These are phyloP conservation scores for Trametes coccinea DNA, from an alignment of 768 basidiomycete genomes.

Conservation along the genomic window DNA sequence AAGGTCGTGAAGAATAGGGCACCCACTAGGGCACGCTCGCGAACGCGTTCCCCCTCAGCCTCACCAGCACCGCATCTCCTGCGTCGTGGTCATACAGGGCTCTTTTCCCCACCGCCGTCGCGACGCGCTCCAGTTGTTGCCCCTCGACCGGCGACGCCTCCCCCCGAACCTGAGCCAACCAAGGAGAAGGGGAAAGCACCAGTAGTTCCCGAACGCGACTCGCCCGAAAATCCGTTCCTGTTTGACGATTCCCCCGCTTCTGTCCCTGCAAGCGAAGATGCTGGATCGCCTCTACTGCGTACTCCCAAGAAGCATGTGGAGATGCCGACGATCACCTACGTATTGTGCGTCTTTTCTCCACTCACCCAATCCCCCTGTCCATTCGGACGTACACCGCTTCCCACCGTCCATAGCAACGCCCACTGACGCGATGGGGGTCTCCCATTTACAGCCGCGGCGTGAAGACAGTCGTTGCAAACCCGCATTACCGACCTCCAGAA, in stretches of 20 bases:
- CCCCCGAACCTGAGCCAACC: slow-evolving; percentile 40
- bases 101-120: slow-evolving; percentile 70
- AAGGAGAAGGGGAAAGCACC: slow-evolving; percentile 32
- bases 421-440: background rate
- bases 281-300: slow-evolving; percentile 35
- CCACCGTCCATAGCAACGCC: background rate
- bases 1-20: slow-evolving; percentile 17
- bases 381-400: background rate
- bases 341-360: slow-evolving; percentile 56
- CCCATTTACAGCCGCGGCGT: slow-evolving; percentile 58
- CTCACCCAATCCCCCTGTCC: background rate
- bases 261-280: slow-evolving; percentile 26
- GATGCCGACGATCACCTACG: slow-evolving; percentile 65
- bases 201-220: slow-evolving; percentile 50
- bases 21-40: slow-evolving; percentile 20
- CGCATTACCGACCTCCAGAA: slow-evolving; percentile 48
- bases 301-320: slow-evolving; percentile 49
- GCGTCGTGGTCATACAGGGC: slow-evolving; percentile 32
- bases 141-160: slow-evolving; percentile 22
- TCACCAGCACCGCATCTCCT: slow-evolving; percentile 29
- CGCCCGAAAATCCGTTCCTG: slow-evolving; percentile 74
- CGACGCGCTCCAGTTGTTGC: slow-evolving; percentile 41
- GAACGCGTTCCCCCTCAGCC: slow-evolving; percentile 32
- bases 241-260: slow-evolving; percentile 36
- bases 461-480: slow-evolving; percentile 62